A percentile compares a stretch with the other conserved stretches of the same genome.
phyloP scores from a whole-genome alignment of 345 rosid species.

The Bruguiera sexangula region DNA sequence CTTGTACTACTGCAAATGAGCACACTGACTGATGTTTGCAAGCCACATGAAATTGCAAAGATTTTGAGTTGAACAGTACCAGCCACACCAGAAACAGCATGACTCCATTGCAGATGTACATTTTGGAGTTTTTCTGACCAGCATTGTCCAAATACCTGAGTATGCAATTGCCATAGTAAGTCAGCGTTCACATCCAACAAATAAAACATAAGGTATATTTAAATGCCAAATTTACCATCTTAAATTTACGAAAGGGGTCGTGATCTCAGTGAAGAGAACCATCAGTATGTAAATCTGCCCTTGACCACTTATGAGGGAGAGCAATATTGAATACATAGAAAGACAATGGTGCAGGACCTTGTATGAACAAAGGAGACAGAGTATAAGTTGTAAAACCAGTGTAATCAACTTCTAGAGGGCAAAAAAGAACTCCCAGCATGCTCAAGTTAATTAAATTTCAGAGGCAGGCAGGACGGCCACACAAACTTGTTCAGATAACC shows the following conservation, averaged over 20 bases:
- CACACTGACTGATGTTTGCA: neutral
- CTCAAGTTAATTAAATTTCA: slow-evolving; percentile 3
- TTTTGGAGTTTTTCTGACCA: slow-evolving; percentile 58
- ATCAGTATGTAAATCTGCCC: slow-evolving; percentile 71
- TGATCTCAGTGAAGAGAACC: slow-evolving; percentile 75
- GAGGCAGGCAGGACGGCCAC: neutral
- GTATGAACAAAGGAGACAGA: slow-evolving; percentile 1
- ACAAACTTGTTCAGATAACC: slow-evolving; percentile 1
- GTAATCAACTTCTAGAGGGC: neutral
- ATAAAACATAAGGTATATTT: neutral
- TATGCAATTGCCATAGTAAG: slow-evolving; percentile 5
- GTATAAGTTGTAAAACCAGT: neutral
- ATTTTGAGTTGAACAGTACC: slow-evolving; percentile 44
- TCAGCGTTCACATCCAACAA: neutral
- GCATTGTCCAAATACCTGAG: slow-evolving; percentile 76
- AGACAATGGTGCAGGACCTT: slow-evolving; percentile 78
- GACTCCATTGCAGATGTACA: slow-evolving; percentile 60
- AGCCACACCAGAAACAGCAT: slow-evolving; percentile 81
- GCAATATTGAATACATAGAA: slow-evolving; percentile 63
- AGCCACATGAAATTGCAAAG: slow-evolving; percentile 7
- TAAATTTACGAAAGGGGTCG: slow-evolving; percentile 76
- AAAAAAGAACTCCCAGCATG: neutral
- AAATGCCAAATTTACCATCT: slow-evolving; percentile 55
- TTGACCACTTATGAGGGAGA: slow-evolving; percentile 69
- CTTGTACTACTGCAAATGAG: neutral